Conservation (phyloP, 495 filamentous ascomycete genomes). For the Tuber umbilicatum region DNA sequence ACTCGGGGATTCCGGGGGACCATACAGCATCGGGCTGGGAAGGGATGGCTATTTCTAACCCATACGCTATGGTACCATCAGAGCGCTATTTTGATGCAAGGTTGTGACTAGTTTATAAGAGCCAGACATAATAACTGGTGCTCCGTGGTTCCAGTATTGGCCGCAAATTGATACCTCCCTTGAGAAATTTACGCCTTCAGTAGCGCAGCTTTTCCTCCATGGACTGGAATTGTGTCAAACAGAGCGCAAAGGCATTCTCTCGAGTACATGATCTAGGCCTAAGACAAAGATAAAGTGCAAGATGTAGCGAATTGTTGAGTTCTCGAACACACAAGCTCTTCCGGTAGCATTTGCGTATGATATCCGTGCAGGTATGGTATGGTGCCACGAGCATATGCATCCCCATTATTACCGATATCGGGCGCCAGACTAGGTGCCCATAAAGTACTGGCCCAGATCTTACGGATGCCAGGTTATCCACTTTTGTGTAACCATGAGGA, state of each 20-base stretch:
- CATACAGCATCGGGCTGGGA: neutral
- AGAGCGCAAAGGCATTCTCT: neutral
- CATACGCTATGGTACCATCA: neutral
- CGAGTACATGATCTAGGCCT: neutral
- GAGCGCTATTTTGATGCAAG: neutral
- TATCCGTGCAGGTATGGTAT: neutral
- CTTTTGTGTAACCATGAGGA: neutral
- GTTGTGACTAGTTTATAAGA: neutral
- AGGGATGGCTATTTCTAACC: neutral
- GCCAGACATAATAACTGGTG: neutral
- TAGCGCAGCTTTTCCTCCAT: neutral
- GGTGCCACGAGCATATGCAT: neutral
- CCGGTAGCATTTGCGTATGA: neutral
- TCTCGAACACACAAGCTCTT: neutral
- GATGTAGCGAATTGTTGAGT: no score
- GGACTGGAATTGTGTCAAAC: neutral
- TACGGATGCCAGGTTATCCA: neutral
- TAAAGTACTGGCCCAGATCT: neutral
- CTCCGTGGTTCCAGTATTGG: neutral
- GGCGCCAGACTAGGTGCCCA: neutral
- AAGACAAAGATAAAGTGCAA: neutral
- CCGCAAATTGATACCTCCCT: neutral
- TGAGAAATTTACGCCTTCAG: neutral
- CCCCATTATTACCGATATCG: neutral
- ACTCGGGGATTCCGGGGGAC: neutral